A percentile compares a stretch with the other conserved stretches of the same genome.
These are phyloP conservation scores for Senna siamea DNA, from an alignment of 306 rosid genomes.

Conservation along the genomic window DNA sequence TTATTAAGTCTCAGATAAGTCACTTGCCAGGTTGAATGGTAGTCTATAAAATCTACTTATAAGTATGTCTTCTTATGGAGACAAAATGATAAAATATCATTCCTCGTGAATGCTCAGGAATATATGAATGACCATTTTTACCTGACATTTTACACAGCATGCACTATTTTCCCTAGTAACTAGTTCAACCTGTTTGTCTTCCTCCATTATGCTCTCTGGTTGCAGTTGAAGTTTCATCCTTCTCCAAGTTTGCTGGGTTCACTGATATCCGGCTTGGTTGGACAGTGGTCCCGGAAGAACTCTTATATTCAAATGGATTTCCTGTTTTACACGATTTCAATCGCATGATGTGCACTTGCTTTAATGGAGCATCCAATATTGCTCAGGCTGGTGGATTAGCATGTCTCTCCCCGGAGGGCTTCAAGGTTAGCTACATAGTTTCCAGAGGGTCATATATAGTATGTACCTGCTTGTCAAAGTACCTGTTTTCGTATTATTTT, in stretches of 20 bases:
- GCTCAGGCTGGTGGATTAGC: too few species aligned
- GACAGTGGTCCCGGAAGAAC: conserved; percentile 87
- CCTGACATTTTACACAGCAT: conserved; percentile 3
- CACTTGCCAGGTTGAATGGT: neutral
- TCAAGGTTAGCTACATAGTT: conserved; percentile 48
- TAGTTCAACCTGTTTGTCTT: conserved; percentile 10
- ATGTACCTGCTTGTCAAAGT: neutral
- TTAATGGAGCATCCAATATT: too few species aligned
- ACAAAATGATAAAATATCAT: neutral
- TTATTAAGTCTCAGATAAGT: neutral
- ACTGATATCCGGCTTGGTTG: conserved; percentile 92
- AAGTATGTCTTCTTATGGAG: neutral
- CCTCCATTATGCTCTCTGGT: conserved; percentile 55
- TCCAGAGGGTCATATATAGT: conserved; percentile 11
- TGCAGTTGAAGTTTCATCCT: conserved; percentile 85
- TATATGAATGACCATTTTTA: neutral
- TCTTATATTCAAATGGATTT: conserved; percentile 69
- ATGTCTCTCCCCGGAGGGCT: conserved; percentile 76
- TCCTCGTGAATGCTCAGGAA: neutral
- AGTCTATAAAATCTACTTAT: neutral
- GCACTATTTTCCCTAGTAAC: conserved; percentile 3
- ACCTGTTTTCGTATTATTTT: too few species aligned
- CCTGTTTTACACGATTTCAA: conserved; percentile 75
- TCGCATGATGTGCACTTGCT: too few species aligned
- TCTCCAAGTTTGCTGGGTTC: conserved; percentile 93